A percentile compares a stretch with the other conserved stretches of the same genome.
phyloP scores from a whole-genome alignment of 148 eudicot species.

The Cornus suecica region DNA sequence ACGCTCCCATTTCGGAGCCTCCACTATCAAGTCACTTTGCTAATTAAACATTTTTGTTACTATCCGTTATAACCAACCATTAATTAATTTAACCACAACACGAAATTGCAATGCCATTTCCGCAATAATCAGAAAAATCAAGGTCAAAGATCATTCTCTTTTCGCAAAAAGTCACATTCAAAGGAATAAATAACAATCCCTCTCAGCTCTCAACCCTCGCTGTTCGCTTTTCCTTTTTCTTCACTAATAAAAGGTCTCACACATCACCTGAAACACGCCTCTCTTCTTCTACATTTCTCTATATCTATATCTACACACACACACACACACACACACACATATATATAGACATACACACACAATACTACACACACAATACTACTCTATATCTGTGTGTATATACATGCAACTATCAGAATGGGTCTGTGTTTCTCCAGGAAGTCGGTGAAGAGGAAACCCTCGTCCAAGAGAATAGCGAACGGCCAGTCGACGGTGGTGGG shows the following conservation, averaged over 20 bases:
- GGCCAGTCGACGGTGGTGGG: constrained; percentile 30
- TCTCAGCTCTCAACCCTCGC: neutral
- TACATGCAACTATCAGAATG: constrained; percentile 37
- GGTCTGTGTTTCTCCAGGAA: constrained; percentile 59
- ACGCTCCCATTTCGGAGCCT: neutral
- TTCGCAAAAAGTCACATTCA: neutral
- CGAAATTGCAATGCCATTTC: neutral
- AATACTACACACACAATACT: too few relatives aligned
- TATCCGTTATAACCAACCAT: too few relatives aligned
- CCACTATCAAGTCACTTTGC: too few relatives aligned
- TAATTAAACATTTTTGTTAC: too few relatives aligned
- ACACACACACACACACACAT: too few relatives aligned
- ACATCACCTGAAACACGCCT: neutral
- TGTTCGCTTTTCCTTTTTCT: neutral
- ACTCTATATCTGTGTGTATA: neutral
- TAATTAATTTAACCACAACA: neutral
- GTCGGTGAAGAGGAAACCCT: constrained; percentile 19
- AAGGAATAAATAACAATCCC: neutral
- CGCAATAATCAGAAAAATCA: neutral
- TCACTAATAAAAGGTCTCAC: neutral
- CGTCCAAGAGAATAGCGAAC: constrained; percentile 35
- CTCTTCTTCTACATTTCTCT: neutral
- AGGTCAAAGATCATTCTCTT: neutral
- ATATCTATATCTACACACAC: neutral
- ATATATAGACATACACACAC: too few relatives aligned